phyloP scores from a whole-genome alignment of 2,329 filamentous ascomycete species.

The Exophiala aquamarina region DNA sequence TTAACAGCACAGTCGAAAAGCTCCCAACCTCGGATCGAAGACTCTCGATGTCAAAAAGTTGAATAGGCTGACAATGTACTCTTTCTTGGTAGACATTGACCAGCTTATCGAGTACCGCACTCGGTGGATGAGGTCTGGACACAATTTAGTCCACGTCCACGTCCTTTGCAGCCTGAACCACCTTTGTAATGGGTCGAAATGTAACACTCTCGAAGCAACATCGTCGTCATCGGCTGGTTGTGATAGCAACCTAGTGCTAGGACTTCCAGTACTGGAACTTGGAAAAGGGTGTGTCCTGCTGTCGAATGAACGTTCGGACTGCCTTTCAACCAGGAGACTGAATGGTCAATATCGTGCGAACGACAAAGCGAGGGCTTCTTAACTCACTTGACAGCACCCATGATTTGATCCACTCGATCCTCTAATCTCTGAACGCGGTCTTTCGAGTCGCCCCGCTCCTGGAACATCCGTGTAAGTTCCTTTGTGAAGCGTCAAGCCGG shows the following conservation, averaged over 20 bases:
- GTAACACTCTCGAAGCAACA: background rate
- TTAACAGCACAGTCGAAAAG: conserved; percentile 42
- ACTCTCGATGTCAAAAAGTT: conserved; percentile 40
- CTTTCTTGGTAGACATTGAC: conserved; percentile 48
- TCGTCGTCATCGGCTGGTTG: background rate
- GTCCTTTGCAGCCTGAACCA: conserved; percentile 1
- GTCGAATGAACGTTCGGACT: conserved; percentile 19
- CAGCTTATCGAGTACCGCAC: conserved; percentile 39
- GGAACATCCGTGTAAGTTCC: background rate
- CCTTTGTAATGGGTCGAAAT: conserved; percentile 8
- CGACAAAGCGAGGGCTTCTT: too few relatives aligned
- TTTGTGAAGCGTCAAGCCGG: too few relatives aligned
- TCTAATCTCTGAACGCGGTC: conserved; percentile 36
- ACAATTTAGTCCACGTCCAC: conserved; percentile 19
- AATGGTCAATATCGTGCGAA: too few relatives aligned
- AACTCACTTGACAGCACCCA: conserved; percentile 38
- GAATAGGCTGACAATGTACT: conserved; percentile 52
- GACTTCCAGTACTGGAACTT: background rate
- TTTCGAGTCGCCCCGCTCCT: conserved; percentile 26
- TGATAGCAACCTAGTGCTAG: background rate
- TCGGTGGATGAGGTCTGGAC: conserved; percentile 36
- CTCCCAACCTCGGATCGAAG: conserved; percentile 26
- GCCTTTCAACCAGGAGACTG: conserved; percentile 6
- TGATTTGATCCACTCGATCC: conserved; percentile 36
- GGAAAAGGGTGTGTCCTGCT: conserved; percentile 13